phyloP scores from a whole-genome alignment of 495 filamentous ascomycete genomes.

The Tuber borchii region DNA sequence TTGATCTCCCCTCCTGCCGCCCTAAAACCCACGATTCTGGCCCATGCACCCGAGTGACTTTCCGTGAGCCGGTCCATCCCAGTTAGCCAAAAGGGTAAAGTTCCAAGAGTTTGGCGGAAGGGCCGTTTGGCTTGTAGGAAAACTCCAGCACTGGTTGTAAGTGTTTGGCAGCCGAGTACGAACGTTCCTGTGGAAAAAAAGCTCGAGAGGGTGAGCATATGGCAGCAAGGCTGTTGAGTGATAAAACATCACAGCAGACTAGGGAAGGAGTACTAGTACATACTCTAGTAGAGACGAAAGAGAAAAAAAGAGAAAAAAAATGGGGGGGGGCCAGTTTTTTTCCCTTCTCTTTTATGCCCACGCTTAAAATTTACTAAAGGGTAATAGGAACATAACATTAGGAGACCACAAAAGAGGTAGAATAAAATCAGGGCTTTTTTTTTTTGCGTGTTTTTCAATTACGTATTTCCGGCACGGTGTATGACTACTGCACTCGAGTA shows the following conservation, averaged over 20 bases:
- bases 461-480: background rate
- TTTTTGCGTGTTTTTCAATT: background rate
- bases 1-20: background rate
- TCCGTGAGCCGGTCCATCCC: background rate
- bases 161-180: background rate
- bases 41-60: background rate
- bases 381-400: background rate
- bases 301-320: background rate
- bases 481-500: background rate
- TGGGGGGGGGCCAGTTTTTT: background rate
- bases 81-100: background rate
- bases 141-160: background rate
- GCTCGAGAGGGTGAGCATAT: background rate
- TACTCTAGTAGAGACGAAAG: background rate
- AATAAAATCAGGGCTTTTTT: background rate
- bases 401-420: background rate
- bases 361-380: background rate
- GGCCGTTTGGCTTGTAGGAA: background rate
- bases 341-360: background rate
- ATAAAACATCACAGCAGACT: background rate
- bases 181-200: background rate
- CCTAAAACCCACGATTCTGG: background rate
- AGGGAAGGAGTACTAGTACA: background rate
- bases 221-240: background rate
- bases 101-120: background rate